phyloP scores from a whole-genome alignment of 805 yeast species.

The Hanseniaspora vineae region DNA sequence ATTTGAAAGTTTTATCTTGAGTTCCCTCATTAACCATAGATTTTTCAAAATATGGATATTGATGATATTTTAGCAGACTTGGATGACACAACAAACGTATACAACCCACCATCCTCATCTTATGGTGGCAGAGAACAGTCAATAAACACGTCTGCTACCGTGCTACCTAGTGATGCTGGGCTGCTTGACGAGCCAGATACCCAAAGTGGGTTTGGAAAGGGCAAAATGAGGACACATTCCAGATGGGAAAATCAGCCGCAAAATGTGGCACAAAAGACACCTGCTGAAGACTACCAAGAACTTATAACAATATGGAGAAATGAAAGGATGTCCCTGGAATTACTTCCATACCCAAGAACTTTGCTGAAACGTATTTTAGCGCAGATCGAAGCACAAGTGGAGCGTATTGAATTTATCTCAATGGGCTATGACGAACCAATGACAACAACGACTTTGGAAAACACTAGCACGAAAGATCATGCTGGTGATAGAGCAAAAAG shows the following conservation, averaged over 20 bases:
- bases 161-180: neutral
- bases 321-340: slow-evolving; percentile 78
- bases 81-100: slow-evolving; percentile 29
- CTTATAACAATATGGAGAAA: slow-evolving; percentile 62
- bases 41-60: slow-evolving; percentile 43
- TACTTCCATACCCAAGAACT: slow-evolving; percentile 58
- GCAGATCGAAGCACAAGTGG: slow-evolving; percentile 58
- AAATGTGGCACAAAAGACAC: slow-evolving; percentile 2
- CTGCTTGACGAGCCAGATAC: neutral
- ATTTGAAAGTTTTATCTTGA: too few species aligned
- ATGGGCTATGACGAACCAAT: slow-evolving; percentile 43
- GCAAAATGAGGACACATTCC: neutral
- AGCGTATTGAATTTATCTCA: slow-evolving; percentile 63
- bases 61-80: slow-evolving; percentile 62
- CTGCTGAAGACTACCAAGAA: slow-evolving; percentile 7
- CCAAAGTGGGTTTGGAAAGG: neutral
- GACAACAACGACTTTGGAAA: neutral
- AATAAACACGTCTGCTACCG: neutral
- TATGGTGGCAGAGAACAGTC: neutral
- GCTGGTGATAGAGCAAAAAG: too few species aligned
- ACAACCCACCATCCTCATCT: neutral
- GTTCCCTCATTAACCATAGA: too few species aligned
- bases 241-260: slow-evolving; percentile 1
- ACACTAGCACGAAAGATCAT: neutral
- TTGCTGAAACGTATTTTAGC: slow-evolving; percentile 45